A percentile compares a stretch with the other conserved stretches of the same genome.
phyloP scores from a whole-genome alignment of 2,329 filamentous ascomycete genomes.

The Talaromyces sp. region DNA sequence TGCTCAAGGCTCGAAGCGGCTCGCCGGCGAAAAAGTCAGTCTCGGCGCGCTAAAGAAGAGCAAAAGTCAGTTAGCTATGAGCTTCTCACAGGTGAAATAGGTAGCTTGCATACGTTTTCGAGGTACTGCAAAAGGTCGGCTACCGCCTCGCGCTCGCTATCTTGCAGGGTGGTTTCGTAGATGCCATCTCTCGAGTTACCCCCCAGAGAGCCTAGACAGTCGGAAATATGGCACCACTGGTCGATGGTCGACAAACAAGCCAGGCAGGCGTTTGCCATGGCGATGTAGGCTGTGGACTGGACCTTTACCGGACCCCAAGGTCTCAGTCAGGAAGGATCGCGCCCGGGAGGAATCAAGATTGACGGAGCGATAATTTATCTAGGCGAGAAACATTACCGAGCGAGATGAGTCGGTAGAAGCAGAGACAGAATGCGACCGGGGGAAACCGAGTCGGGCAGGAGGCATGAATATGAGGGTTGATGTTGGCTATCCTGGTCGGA shows the following conservation, averaged over 20 bases:
- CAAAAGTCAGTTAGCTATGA: background rate
- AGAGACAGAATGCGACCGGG: conserved; percentile 7
- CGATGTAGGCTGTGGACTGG: conserved; percentile 20
- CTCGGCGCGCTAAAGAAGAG: conserved; percentile 68
- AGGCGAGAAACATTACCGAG: conserved; percentile 15
- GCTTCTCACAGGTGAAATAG: background rate
- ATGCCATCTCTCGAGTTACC: conserved; percentile 75
- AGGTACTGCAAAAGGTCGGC: conserved; percentile 92
- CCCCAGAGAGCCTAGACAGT: conserved; percentile 41
- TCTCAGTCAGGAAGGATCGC: conserved; percentile 15
- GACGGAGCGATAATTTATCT: conserved; percentile 8
- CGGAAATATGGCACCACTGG: conserved; percentile 41
- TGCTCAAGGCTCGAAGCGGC: conserved; percentile 87
- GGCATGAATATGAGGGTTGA: background rate
- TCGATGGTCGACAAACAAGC: conserved; percentile 39
- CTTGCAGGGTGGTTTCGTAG: conserved; percentile 83
- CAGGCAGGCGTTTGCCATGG: conserved; percentile 37
- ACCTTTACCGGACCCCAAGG: conserved; percentile 23
- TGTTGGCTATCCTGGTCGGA: background rate
- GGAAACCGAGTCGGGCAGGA: conserved; percentile 7
- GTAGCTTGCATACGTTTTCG: conserved; percentile 66
- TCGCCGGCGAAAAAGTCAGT: conserved; percentile 98
- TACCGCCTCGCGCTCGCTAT: conserved; percentile 94
- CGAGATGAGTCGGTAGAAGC: conserved; percentile 8
- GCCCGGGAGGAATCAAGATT: conserved; percentile 1